These are phyloP conservation scores for thale cress (Arabidopsis thaliana) DNA, from an alignment of 345 rosid genomes.

Conservation along the genomic window DNA sequence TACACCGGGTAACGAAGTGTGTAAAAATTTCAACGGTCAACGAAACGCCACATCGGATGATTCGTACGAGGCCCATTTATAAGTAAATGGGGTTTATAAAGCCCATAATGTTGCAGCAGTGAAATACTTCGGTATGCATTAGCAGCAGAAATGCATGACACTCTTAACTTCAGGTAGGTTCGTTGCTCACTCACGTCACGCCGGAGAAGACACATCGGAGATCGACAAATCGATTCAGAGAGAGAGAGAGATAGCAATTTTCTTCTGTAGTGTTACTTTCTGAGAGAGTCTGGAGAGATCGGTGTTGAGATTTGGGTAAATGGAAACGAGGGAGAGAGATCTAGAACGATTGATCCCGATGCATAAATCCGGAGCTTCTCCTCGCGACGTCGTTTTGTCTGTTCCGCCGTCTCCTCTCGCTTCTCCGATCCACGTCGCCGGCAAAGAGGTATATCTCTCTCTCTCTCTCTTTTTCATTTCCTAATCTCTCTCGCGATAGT, in stretches of 20 bases:
- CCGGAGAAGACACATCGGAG: slow-evolving; percentile 29
- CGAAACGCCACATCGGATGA: neutral
- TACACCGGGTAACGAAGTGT: neutral
- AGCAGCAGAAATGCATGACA: slow-evolving; percentile 36
- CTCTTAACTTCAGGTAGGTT: slow-evolving; percentile 32
- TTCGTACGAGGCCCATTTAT: neutral
- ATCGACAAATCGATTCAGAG: slow-evolving; percentile 15
- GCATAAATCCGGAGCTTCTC: slow-evolving; percentile 40
- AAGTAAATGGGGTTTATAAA: neutral
- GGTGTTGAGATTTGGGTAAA: slow-evolving; percentile 24
- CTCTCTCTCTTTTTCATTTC: neutral
- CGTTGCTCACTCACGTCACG: slow-evolving; percentile 31
- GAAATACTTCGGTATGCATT: neutral
- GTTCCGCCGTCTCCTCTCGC: slow-evolving; percentile 46
- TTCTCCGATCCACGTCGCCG: slow-evolving; percentile 55
- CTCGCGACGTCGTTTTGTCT: slow-evolving; percentile 45
- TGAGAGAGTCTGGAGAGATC: slow-evolving; percentile 6
- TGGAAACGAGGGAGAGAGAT: slow-evolving; percentile 57
- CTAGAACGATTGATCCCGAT: slow-evolving; percentile 58
- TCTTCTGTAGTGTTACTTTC: neutral
- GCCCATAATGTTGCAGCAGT: neutral
- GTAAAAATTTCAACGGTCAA: neutral
- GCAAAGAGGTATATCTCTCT: slow-evolving; percentile 55
- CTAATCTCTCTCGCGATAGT: neutral
- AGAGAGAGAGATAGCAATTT: neutral